phyloP scores from a whole-genome alignment of 345 rosid species.

The Dovyalis caffra region DNA sequence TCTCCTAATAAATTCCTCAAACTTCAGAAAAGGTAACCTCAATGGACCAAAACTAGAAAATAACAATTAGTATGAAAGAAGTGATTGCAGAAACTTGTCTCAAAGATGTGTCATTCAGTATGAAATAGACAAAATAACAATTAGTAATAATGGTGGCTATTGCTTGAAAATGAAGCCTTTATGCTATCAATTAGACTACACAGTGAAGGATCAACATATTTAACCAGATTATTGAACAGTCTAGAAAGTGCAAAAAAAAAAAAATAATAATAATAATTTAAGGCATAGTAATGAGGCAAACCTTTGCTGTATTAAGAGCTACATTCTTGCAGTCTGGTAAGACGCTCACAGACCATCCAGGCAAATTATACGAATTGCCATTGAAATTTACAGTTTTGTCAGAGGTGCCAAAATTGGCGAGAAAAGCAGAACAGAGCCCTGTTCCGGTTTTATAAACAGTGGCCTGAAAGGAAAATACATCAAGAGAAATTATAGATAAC shows the following conservation, averaged over 20 bases:
- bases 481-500: not conserved
- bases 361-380: constrained; percentile 69
- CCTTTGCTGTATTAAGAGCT: constrained; percentile 91
- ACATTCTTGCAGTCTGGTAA: constrained; percentile 94
- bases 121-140: too few relatives aligned
- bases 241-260: not conserved
- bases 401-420: constrained; percentile 66
- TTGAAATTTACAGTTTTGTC: constrained; percentile 66
- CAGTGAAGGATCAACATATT: not conserved
- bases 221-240: not conserved
- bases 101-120: too few relatives aligned
- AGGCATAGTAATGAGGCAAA: constrained; percentile 26
- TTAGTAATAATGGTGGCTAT: too few relatives aligned
- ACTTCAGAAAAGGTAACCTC: too few relatives aligned
- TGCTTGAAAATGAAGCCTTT: too few relatives aligned
- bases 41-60: too few relatives aligned
- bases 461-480: constrained; percentile 45
- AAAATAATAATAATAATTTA: too few relatives aligned
- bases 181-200: not conserved
- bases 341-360: constrained; percentile 98
- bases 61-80: too few relatives aligned
- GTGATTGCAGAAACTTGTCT: too few relatives aligned
- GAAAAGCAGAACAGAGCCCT: constrained; percentile 78
- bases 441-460: constrained; percentile 67
- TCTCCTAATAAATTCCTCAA: too few relatives aligned